A percentile compares a stretch with the other conserved stretches of the same genome.
phyloP scores from a whole-genome alignment of 2,329 filamentous ascomycete genomes.

The Coniochaeta sp. region DNA sequence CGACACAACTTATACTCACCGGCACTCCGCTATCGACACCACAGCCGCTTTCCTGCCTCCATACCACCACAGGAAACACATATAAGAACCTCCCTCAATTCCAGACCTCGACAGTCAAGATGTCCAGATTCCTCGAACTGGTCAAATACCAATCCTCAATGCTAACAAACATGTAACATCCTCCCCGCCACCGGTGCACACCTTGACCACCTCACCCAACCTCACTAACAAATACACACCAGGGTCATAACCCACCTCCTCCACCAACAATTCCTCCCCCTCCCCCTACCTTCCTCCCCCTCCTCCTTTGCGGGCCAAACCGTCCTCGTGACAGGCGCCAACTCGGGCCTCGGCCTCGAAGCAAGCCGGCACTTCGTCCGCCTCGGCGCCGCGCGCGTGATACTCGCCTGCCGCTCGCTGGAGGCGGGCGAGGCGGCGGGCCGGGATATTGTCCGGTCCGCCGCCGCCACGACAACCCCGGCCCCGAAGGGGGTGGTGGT shows the following conservation, averaged over 20 bases:
- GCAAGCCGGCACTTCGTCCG: conserved; percentile 27
- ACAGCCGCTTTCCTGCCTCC: not conserved
- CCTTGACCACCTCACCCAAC: too few relatives aligned
- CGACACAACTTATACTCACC: not conserved
- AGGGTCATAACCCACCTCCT: not conserved
- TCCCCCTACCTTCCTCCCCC: conserved; percentile 12
- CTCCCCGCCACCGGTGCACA: too few relatives aligned
- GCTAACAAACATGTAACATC: not conserved
- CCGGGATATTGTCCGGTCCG: conserved; percentile 27
- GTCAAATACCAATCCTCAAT: not conserved
- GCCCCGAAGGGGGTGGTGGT: conserved; percentile 11
- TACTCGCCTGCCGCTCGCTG: conserved; percentile 29
- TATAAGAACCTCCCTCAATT: not conserved
- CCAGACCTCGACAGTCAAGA: not conserved
- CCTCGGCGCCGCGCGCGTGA: conserved; percentile 28
- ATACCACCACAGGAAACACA: too few relatives aligned
- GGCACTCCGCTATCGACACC: not conserved
- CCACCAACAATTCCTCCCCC: not conserved
- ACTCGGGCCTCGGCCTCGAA: conserved; percentile 30
- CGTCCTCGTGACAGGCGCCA: conserved; percentile 30
- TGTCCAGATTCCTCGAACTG: not conserved
- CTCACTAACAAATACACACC: not conserved
- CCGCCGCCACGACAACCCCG: conserved; percentile 14
- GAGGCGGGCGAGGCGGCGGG: conserved; percentile 31
- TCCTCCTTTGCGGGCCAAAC: conserved; percentile 18